Base-by-base conservation (phyloP, 129 eudicot species). In the Scalesia atractyloides region DNA sequence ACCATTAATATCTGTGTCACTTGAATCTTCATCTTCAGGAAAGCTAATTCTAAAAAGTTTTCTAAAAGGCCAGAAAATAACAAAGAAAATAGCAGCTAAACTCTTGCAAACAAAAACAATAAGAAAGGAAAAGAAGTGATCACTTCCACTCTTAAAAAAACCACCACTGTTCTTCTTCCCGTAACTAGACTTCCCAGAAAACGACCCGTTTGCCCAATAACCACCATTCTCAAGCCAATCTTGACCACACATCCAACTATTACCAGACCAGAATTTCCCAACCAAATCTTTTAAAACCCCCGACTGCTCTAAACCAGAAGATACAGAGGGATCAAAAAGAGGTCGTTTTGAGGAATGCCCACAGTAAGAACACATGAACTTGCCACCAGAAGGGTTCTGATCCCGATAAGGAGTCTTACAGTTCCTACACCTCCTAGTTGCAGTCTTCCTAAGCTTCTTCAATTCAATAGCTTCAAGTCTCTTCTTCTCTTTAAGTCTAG, bases 311-410 rank as follows among this genome's bases (percentile, higher is more conserved):
- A 83, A 65, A 8, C 88, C 95, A 2, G 85, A 81, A 5, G 91
- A 80, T 3, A 83, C 86, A 57, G 90, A 89, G 53, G 86, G 76
- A 53, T 89, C 97, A 47, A 89, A 73, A 7, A 86, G 94, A 1
- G 97, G 97, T 68, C 94, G 79, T 69, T 86, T 92, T 0, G 97
- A 92, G 3, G 83, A 57, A 81, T 92, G 97, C n/a, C 97, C 97
- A 80, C 97, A 92, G 51, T 86, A 89, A 3, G 88, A 86, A 78
- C 97, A 92, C 93, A 83, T 92, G 58, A 89, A 92, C 79, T 79
- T 82, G 5, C 97, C 94, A 64, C 96, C 97, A 65, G 89, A 89
- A 20, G 97, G 97, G 64, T 92, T 92, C 71, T 92, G 97, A 73
- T 92, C 97, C 63, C 93, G 68, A 72, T 92, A 92, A 2, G 97